Evolutionary conservation across 805 yeast species (phyloP).

Genomic region (Ascoidea asiatica): DNA sequence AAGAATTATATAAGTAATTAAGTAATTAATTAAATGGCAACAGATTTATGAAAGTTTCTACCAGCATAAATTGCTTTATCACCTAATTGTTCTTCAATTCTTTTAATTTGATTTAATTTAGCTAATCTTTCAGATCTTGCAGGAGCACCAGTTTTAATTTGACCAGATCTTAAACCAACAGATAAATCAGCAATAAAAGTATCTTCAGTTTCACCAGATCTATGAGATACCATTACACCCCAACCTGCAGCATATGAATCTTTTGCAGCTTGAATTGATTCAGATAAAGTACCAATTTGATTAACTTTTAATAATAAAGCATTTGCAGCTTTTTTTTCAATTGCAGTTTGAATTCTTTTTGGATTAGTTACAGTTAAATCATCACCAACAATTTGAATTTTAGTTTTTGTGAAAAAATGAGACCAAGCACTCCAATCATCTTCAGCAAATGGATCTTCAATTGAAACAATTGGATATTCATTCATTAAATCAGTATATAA

Average conservation of each 20-base stretch:
- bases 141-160: constrained; percentile 99
- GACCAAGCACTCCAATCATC: constrained; percentile 99
- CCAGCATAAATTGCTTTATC: constrained; percentile 96
- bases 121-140: constrained; percentile 99
- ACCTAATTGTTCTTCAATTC: constrained; percentile 98
- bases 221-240: constrained; percentile 99
- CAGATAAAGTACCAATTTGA: constrained; percentile 96
- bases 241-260: constrained; percentile 92
- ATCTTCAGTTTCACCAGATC: constrained; percentile 99
- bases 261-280: constrained; percentile 93
- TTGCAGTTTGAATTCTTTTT: constrained; percentile 84
- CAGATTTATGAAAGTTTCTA: constrained; percentile 60
- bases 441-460: constrained; percentile 99
- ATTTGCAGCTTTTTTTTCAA: constrained; percentile 91
- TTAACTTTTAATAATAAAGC: constrained; percentile 94
- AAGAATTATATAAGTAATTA: too few species aligned
- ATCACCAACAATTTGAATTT: constrained; percentile 91
- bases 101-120: constrained; percentile 94
- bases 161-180: constrained; percentile 97
- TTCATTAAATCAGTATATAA: constrained; percentile 68
- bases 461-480: constrained; percentile 94
- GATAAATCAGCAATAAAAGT: constrained; percentile 94
- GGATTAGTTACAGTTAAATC: constrained; percentile 99
- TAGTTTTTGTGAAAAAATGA: constrained; percentile 64
- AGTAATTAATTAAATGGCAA: constrained; percentile 16